Percentiles rank a stretch among this genome's conserved stretches.
These are phyloP conservation scores for Botrytis fragariae DNA, from an alignment of 2,329 filamentous ascomycete genomes.

Conservation along the genomic window DNA sequence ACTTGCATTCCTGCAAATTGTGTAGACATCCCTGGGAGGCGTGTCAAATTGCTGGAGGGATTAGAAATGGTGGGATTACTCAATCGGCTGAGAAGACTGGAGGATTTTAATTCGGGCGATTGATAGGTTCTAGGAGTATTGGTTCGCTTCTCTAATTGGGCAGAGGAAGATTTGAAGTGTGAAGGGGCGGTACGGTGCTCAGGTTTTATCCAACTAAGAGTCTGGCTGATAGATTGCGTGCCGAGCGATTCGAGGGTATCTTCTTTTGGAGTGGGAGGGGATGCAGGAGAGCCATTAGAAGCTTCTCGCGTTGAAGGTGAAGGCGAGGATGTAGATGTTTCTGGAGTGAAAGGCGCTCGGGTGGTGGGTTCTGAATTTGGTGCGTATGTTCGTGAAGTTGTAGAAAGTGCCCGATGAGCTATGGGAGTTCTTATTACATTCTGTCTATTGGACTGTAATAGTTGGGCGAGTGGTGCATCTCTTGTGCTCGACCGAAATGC, in stretches of 20 bases:
- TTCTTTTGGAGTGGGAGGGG: slow-evolving; percentile 16
- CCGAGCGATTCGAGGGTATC: slow-evolving; percentile 13
- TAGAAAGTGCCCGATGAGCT: slow-evolving; percentile 10
- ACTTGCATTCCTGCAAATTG: neutral
- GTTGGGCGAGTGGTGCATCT: neutral
- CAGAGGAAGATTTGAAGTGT: neutral
- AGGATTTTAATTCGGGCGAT: neutral
- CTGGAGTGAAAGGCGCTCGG: neutral
- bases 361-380: slow-evolving; percentile 5
- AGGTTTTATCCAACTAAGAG: neutral
- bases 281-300: neutral
- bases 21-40: neutral
- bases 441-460: neutral
- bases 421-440: slow-evolving; percentile 3
- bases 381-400: neutral
- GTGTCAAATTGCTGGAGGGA: neutral
- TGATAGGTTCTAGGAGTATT: neutral
- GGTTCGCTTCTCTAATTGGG: neutral
- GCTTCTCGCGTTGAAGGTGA: neutral
- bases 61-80: neutral
- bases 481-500: slow-evolving; percentile 5
- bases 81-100: neutral
- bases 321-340: neutral
- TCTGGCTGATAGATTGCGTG: slow-evolving; percentile 1
- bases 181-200: neutral